Conservation (phyloP, 116 monocot species). For the Dioscorea cayenensis region DNA sequence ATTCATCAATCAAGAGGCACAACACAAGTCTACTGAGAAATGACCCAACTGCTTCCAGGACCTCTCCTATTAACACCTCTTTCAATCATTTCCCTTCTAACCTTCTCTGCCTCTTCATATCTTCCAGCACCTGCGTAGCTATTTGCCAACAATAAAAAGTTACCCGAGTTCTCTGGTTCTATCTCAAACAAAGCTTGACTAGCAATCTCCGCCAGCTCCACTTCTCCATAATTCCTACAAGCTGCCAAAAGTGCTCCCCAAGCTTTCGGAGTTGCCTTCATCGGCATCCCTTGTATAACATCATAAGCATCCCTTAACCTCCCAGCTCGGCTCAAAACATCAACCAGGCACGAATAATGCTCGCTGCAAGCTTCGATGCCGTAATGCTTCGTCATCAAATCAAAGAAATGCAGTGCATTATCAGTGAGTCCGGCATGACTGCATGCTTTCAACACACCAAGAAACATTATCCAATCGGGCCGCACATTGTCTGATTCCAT, state of each 20-base stretch:
- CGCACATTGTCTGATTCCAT: conserved; percentile 35
- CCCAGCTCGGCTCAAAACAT: conserved; percentile 71
- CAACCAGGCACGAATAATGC: conserved; percentile 79
- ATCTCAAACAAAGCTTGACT: conserved; percentile 53
- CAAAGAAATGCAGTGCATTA: conserved; percentile 53
- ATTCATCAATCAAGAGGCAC: too few relatives aligned
- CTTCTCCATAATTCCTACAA: conserved; percentile 53
- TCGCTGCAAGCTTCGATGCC: conserved; percentile 36
- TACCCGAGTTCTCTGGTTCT: conserved; percentile 72
- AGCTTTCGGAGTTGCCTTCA: conserved; percentile 47
- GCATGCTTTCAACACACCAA: conserved; percentile 66
- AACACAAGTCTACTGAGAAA: conserved; percentile 8
- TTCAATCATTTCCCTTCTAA: conserved; percentile 51
- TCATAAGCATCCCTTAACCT: conserved; percentile 51
- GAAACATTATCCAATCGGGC: conserved; percentile 63
- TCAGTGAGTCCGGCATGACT: conserved; percentile 62
- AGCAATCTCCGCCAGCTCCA: conserved; percentile 56
- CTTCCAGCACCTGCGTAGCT: conserved; percentile 50
- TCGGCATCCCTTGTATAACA: conserved; percentile 40
- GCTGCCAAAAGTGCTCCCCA: conserved; percentile 76
- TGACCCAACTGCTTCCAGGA: conserved; percentile 67
- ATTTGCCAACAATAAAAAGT: conserved; percentile 53
- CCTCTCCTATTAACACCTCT: conserved; percentile 26
- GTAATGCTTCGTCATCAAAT: conserved; percentile 28
- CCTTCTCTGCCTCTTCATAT: conserved; percentile 42